Evolutionary conservation across 345 rosid genomes (phyloP), one percentile per base, ranked within the genome.

Genomic region (Syzygium grande): DNA sequence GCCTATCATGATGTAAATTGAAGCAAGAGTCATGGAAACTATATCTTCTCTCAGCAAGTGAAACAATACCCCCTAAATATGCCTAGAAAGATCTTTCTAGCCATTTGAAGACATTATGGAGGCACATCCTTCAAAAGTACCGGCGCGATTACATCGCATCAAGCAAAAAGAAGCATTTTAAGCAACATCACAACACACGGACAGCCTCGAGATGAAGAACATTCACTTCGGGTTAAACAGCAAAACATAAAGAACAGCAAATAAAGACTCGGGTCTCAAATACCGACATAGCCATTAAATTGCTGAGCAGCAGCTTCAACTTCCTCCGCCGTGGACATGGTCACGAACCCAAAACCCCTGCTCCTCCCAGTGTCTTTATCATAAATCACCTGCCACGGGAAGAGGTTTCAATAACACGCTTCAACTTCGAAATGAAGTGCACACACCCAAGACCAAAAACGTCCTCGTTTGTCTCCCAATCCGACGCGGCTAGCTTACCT

Each of bases 341-440:
- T 98, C 90, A 98, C 99, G 86, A 98, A 98, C 58, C 96, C 99
- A 87, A 98, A 98, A 77, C 99, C 99, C 88, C 99, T 93, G 94
- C 99, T 98, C 91, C 99, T 91, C 53, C 99, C 99, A 68, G 99
- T 95, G 59, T 92, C 91, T 92, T 96, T 98, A 90, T 98, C 98
- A 90, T 98, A 98, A 56, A 96, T 98, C 6, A 98, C 99, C 99
- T 98, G 89, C 87, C 46, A 90, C 59, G 90, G 90, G 61, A 89
- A 85, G 34, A 56, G 84, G 12, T 30, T 43, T 10, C 11, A 2
- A 73, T 16, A 38, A 19, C 49, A 73, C 3, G 3, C 10, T 34
- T 73, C 49, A 11, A 73, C 80, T 73, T 38, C 49, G 27, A 19
- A 73, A 73, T 34, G 12, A 73, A 73, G 80, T 4, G 22, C 21